Conservation (phyloP, 1,139 yeast species). For the Suhomyces bribrorum region DNA sequence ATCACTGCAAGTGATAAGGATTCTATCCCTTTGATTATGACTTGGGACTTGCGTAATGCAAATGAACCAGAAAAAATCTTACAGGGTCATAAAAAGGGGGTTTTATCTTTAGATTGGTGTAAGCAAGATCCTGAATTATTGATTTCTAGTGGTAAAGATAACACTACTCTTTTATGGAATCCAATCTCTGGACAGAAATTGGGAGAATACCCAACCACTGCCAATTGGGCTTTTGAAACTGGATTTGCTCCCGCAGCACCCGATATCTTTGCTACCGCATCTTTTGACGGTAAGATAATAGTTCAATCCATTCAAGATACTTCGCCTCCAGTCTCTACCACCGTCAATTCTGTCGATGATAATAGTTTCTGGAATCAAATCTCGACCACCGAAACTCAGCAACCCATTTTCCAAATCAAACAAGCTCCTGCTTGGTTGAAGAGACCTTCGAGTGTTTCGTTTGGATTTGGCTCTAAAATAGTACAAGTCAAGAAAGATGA, state of each 20-base stretch:
- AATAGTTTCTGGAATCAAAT: conserved; percentile 76
- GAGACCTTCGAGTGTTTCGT: conserved; percentile 72
- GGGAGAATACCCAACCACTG: conserved; percentile 88
- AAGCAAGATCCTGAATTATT: conserved; percentile 73
- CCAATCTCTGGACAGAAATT: conserved; percentile 69
- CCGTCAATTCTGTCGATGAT: conserved; percentile 60
- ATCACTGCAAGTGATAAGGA: conserved; percentile 88
- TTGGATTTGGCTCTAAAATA: conserved; percentile 93
- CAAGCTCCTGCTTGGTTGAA: conserved; percentile 93
- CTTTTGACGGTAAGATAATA: conserved; percentile 84
- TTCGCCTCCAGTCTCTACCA: conserved; percentile 47
- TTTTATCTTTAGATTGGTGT: conserved; percentile 93
- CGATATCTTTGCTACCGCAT: conserved; percentile 88
- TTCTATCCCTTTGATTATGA: conserved; percentile 72
- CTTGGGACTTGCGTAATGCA: conserved; percentile 95
- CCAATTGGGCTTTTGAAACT: conserved; percentile 92
- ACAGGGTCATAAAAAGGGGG: conserved; percentile 84
- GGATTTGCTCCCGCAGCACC: conserved; percentile 87
- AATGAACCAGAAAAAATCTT: conserved; percentile 80
- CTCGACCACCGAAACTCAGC: conserved; percentile 73
- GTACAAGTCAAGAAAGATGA: conserved; percentile 54
- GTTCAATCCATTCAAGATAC: conserved; percentile 89
- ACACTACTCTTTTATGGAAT: conserved; percentile 86
- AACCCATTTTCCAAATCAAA: conserved; percentile 61
- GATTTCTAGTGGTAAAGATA: conserved; percentile 90